These are phyloP conservation scores for Ettlia oleoabundans DNA, from an alignment of 139 green algal species.

Conservation along the genomic window DNA sequence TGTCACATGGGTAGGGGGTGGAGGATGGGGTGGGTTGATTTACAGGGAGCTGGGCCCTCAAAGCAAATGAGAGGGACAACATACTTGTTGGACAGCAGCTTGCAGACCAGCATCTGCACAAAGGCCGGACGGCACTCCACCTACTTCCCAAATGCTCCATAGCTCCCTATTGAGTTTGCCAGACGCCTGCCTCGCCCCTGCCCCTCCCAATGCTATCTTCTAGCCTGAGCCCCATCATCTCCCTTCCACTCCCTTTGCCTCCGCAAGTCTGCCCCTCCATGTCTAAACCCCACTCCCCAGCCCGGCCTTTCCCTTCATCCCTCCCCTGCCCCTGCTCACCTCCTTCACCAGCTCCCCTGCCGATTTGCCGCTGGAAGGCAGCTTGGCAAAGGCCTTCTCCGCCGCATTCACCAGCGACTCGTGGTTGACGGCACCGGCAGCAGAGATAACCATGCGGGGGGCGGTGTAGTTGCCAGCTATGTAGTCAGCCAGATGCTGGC, in stretches of 20 bases:
- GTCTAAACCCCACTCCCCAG: background rate
- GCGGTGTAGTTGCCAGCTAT: conserved; percentile 97
- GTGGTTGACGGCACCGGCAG: conserved; percentile 95
- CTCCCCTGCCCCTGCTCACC: background rate
- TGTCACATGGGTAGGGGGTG: too few species aligned
- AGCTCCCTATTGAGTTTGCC: too few species aligned
- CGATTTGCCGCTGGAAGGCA: conserved; percentile 62
- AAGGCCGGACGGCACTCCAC: background rate
- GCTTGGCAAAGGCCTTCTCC: conserved; percentile 65
- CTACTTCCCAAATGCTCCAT: background rate
- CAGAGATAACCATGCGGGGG: conserved; percentile 87
- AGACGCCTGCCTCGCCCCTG: too few species aligned
- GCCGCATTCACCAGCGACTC: conserved; percentile 87
- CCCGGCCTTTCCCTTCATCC: background rate
- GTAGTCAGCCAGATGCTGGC: conserved; percentile 92
- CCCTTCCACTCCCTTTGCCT: too few species aligned
- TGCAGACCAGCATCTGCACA: background rate
- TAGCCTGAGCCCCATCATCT: too few species aligned
- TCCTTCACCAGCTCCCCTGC: conserved; percentile 61
- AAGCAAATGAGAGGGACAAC: too few species aligned
- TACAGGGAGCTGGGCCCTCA: too few species aligned
- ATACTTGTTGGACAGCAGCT: too few species aligned
- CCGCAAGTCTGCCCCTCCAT: too few species aligned
- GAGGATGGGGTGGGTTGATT: too few species aligned
- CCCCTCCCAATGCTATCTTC: too few species aligned